Percentiles rank a stretch among this genome's conserved stretches.
Conservation (phyloP, 2,329 filamentous ascomycete species). For the Massarina eburnea region DNA sequence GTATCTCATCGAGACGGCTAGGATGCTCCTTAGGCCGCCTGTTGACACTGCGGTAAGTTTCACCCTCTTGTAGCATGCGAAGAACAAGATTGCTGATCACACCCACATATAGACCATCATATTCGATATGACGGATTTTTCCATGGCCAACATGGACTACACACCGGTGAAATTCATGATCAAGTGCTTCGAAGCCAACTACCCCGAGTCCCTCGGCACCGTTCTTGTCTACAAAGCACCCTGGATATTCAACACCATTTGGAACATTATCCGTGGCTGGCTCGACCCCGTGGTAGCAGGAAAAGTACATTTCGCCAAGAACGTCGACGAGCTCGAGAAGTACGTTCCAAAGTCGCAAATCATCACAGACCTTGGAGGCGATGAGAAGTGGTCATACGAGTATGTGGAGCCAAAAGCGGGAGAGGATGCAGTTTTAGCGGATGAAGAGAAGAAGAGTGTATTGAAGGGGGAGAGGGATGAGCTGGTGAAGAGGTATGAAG, state of each 20-base stretch:
- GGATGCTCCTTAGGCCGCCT: constrained; percentile 75
- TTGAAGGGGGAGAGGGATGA: constrained; percentile 65
- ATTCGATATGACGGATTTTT: constrained; percentile 95
- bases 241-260: constrained; percentile 97
- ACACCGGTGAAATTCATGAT: constrained; percentile 98
- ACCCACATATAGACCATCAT: constrained; percentile 69
- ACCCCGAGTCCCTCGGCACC: constrained; percentile 86
- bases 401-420: constrained; percentile 75
- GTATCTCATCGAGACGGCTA: constrained; percentile 90
- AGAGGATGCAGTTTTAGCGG: constrained; percentile 77
- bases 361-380: constrained; percentile 80
- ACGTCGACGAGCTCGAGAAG: constrained; percentile 71
- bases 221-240: constrained; percentile 95
- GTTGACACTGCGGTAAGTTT: constrained; percentile 85
- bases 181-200: constrained; percentile 98
- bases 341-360: constrained; percentile 74
- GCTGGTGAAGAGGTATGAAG: constrained; percentile 74
- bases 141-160: constrained; percentile 97
- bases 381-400: constrained; percentile 80
- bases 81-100: constrained; percentile 17
- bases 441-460: constrained; percentile 60
- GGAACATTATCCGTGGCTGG: constrained; percentile 95
- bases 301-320: constrained; percentile 93
- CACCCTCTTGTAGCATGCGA: not conserved
- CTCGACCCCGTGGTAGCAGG: constrained; percentile 92